Base-by-base conservation (phyloP, 805 yeast species). In the Suhomyces emberorum region DNA sequence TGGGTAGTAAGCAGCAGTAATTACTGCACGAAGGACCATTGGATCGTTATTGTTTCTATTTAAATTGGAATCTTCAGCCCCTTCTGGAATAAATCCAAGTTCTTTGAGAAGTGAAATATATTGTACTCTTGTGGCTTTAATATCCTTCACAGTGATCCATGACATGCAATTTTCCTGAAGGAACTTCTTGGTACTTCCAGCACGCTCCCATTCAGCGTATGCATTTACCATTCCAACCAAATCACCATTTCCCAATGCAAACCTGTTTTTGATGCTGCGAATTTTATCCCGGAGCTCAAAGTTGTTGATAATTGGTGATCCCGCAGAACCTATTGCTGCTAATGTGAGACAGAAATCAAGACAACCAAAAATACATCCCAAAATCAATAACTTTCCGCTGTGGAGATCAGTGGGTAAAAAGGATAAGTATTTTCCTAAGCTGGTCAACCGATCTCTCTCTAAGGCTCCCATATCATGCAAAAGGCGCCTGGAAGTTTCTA, bases 1-100 rank as follows among this genome's bases (percentile, higher is more conserved):
- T 0, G 98, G 98, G 50, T 83, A 85, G 48, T 81, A 76, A 0
- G 96, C 73, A 3, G 95, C 95, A 0, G 95, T 79, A 14, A 88
- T 61, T 2, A 91, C 70, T 0, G 95, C 76, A 15, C 79, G 70
- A 1, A 88, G 46, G 0, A 89, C 64, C 3, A 73, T 59, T 22
- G 59, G 55, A 47, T 81, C 79, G 0, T 52, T 52, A 4, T 59
- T 57, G 44, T 83, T 82, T 40, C 76, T 60, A 53, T 81, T 81
- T 45, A 79, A 54, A 30, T 40, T 48, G 3, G 30, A 26, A 2
- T 52, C 49, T n/a, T 23, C n/a, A 42, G 78, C 78, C 25, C 66
- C 63, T 34, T 79, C 53, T 0, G 88, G 83, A 25, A 87, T 56
- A 51, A 89, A 83, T 0, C 95, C 95, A 7, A 84, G 67, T 46